Percentiles rank a stretch among this genome's conserved stretches.
These are phyloP conservation scores for Novymonas esmeraldas DNA, from an alignment of 208 protist species.

Conservation along the genomic window DNA sequence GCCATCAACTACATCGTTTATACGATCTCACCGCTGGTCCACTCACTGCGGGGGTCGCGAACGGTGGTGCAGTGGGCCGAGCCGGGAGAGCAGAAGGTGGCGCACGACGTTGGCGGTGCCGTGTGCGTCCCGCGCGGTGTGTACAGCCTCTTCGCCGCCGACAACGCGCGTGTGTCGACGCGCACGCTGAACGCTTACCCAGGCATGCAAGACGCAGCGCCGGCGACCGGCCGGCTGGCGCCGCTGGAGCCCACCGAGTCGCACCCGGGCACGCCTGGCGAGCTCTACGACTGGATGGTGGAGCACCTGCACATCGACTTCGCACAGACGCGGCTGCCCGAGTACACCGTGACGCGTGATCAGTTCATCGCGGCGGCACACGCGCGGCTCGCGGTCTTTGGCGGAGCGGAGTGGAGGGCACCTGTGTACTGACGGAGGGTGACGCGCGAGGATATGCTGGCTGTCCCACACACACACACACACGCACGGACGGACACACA, in stretches of 20 bases:
- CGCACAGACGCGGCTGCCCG: conserved; percentile 12
- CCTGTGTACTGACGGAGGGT: too few relatives aligned
- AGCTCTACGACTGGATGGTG: conserved; percentile 18
- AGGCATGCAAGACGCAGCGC: not conserved
- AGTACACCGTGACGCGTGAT: conserved; percentile 22
- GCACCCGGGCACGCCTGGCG: conserved; percentile 9
- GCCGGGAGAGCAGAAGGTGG: conserved; percentile 7
- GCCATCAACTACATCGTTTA: conserved; percentile 14
- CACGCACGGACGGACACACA: too few relatives aligned
- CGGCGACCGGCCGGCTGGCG: conserved; percentile 1
- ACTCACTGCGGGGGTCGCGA: conserved; percentile 15
- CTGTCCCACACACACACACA: too few relatives aligned
- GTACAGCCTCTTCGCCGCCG: conserved; percentile 7
- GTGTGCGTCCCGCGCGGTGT: conserved; percentile 20
- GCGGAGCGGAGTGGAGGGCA: conserved; percentile 1
- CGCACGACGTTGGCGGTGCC: conserved; percentile 5
- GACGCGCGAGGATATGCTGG: too few relatives aligned
- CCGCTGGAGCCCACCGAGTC: not conserved
- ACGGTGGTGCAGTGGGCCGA: conserved; percentile 11
- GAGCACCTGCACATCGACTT: conserved; percentile 9
- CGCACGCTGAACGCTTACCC: conserved; percentile 16
- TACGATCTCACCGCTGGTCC: not conserved
- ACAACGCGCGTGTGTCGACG: not conserved
- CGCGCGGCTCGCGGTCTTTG: conserved; percentile 15
- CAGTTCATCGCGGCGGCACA: conserved; percentile 4